Evolutionary conservation across 495 filamentous ascomycete genomes (phyloP).

Genomic region (Penicillium manginii): DNA sequence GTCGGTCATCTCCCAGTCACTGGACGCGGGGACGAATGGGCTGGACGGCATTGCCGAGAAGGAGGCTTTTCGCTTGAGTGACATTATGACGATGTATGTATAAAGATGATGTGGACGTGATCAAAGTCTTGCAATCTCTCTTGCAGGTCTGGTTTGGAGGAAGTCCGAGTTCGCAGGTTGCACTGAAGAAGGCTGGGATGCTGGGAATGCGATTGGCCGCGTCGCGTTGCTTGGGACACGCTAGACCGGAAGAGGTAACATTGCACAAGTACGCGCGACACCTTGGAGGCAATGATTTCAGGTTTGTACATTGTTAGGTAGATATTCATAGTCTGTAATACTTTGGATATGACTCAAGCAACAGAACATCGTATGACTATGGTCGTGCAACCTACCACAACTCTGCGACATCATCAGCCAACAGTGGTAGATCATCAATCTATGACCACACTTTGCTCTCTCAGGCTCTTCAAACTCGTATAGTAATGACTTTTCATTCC

Average conservation of each 20-base stretch:
- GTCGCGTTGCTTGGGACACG: conserved; percentile 28
- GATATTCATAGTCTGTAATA: not conserved
- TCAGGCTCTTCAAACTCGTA: too few relatives aligned
- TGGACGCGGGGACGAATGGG: conserved; percentile 32
- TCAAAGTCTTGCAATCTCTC: not conserved
- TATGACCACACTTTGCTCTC: too few relatives aligned
- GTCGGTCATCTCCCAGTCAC: conserved; percentile 30
- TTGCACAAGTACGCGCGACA: conserved; percentile 15
- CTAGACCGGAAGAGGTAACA: conserved; percentile 30
- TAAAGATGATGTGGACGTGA: not conserved
- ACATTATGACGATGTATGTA: conserved; percentile 32
- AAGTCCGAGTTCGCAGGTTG: conserved; percentile 17
- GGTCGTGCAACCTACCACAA: too few relatives aligned
- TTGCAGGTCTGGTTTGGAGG: not conserved
- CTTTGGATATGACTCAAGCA: too few relatives aligned
- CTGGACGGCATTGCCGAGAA: conserved; percentile 39
- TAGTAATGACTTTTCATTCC: not conserved
- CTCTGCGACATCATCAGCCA: too few relatives aligned
- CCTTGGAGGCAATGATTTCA: not conserved
- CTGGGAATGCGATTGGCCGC: conserved; percentile 23
- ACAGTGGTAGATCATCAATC: too few relatives aligned
- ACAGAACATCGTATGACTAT: too few relatives aligned
- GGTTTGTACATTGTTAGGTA: not conserved
- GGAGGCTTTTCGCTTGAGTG: conserved; percentile 57
- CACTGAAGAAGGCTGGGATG: conserved; percentile 21